Percentiles rank a stretch among this genome's conserved stretches.
These are phyloP conservation scores for Kondoa subrosea DNA, from an alignment of 768 basidiomycete species.

Conservation along the genomic window DNA sequence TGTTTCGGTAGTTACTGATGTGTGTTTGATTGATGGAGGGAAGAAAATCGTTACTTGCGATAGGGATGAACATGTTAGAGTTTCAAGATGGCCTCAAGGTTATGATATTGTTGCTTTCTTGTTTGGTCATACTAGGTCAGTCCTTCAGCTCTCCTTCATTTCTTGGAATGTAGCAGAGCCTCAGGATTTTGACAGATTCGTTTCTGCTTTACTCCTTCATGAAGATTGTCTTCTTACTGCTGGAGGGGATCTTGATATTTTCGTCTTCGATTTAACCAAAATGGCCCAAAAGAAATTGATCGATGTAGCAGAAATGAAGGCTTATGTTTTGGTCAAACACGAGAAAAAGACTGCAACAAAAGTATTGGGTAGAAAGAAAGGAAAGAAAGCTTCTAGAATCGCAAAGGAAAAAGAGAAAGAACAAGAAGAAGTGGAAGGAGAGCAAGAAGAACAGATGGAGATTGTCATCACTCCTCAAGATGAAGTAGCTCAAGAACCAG, in stretches of 20 bases:
- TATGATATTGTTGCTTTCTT: conserved; percentile 73
- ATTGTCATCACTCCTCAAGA: conserved; percentile 13
- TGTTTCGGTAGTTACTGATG: conserved; percentile 61
- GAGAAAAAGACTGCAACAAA: background rate
- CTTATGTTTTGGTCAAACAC: conserved; percentile 2
- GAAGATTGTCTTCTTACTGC: conserved; percentile 50
- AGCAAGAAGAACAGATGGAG: conserved; percentile 8
- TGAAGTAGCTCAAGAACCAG: conserved; percentile 15
- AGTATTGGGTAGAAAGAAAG: conserved; percentile 10
- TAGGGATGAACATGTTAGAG: conserved; percentile 84
- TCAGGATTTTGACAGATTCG: conserved; percentile 22
- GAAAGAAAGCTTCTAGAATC: no score
- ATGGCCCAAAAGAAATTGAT: conserved; percentile 5
- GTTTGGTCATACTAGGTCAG: conserved; percentile 65
- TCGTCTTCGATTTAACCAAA: conserved; percentile 62
- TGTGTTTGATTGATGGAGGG: conserved; percentile 42
- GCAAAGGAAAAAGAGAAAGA: background rate
- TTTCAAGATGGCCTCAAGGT: conserved; percentile 76
- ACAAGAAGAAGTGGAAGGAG: background rate
- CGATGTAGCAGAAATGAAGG: conserved; percentile 13
- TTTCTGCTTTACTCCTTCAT: conserved; percentile 16
- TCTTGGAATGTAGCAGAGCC: no score
- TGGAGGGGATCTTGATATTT: conserved; percentile 63
- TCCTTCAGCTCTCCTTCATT: background rate
- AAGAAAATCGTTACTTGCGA: conserved; percentile 73